Conservation (phyloP, 1,139 yeast genomes). For the Diutina ranongensis region DNA sequence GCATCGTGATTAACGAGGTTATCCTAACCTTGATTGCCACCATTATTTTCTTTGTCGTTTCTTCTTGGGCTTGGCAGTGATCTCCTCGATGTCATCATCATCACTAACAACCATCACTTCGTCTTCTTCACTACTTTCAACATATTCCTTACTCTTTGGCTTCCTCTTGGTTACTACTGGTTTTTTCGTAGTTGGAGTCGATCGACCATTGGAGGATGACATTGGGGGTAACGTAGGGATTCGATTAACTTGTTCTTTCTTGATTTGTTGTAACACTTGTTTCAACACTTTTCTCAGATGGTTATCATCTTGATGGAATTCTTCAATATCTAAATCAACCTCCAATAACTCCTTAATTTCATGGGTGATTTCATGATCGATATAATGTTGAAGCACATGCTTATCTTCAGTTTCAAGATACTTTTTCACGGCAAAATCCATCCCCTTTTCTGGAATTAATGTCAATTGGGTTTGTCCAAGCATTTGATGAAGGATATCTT, state of each 20-base stretch:
- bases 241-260: not conserved
- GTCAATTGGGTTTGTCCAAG: constrained; percentile 52
- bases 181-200: not conserved
- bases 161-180: not conserved
- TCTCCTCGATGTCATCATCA: not conserved
- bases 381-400: constrained; percentile 52
- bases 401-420: constrained; percentile 81
- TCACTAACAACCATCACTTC: not conserved
- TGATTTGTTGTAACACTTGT: not conserved
- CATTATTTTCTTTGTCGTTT: not conserved
- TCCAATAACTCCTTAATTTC: constrained; percentile 14
- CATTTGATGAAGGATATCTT: constrained; percentile 33
- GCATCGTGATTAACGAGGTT: no score
- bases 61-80: not conserved
- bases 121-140: not conserved
- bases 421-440: constrained; percentile 59
- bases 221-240: no score
- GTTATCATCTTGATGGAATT: constrained; percentile 1
- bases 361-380: constrained; percentile 51
- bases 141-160: not conserved
- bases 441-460: constrained; percentile 65
- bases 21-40: no score
- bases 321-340: not conserved
- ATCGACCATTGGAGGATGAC: no score
- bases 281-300: constrained; percentile 1